phyloP scores from a whole-genome alignment of 2,329 filamentous ascomycete species.

The Orbilia quercus region DNA sequence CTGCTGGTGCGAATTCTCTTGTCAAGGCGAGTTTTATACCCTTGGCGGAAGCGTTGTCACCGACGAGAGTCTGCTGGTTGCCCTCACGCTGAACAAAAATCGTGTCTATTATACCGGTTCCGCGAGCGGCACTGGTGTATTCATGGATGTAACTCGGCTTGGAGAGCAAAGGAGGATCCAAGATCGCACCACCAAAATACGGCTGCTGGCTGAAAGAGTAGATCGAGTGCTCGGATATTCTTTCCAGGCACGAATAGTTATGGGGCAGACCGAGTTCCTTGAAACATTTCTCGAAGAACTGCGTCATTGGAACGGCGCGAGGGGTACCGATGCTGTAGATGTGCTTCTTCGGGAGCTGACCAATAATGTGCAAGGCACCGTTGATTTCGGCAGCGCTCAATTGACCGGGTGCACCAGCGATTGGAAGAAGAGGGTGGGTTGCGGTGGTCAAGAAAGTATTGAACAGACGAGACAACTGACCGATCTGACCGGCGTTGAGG shows the following conservation, averaged over 20 bases:
- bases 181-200: slow-evolving; percentile 74
- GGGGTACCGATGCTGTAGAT: slow-evolving; percentile 75
- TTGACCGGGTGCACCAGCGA: slow-evolving; percentile 81
- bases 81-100: slow-evolving; percentile 73
- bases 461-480: slow-evolving; percentile 82
- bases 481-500: slow-evolving; percentile 87
- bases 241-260: slow-evolving; percentile 79
- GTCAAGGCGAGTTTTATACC: slow-evolving; percentile 84
- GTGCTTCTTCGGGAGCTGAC: slow-evolving; percentile 80
- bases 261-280: slow-evolving; percentile 88
- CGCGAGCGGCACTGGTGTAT: slow-evolving; percentile 79
- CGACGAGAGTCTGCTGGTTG: slow-evolving; percentile 71
- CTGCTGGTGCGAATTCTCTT: slow-evolving; percentile 82
- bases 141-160: slow-evolving; percentile 71
- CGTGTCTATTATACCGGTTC: slow-evolving; percentile 84
- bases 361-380: slow-evolving; percentile 78
- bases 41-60: slow-evolving; percentile 87
- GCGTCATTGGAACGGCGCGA: slow-evolving; percentile 74
- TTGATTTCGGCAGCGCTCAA: slow-evolving; percentile 89
- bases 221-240: slow-evolving; percentile 74
- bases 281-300: slow-evolving; percentile 87
- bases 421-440: slow-evolving; percentile 83
- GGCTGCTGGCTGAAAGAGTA: slow-evolving; percentile 78
- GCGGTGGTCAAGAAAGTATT: slow-evolving; percentile 90
- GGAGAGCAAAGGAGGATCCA: slow-evolving; percentile 77